Conservation (phyloP, 2,329 filamentous ascomycete genomes). For the Iodosphaeria phyllophila region DNA sequence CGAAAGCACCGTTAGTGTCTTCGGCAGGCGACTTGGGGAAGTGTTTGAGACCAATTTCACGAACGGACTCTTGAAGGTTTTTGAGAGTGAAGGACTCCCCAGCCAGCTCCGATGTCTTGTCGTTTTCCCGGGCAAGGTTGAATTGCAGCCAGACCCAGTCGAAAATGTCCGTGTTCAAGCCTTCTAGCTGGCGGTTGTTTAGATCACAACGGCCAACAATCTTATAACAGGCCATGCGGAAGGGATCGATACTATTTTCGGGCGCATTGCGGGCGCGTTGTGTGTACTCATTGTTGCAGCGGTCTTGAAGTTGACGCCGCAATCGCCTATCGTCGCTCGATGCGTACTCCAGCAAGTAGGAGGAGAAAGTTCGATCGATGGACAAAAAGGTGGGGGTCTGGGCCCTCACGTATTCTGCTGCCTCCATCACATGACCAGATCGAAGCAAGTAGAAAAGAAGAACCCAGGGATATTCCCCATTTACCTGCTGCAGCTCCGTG, state of each 20-base stretch:
- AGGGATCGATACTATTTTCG: slow-evolving; percentile 79
- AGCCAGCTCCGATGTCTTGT: slow-evolving; percentile 43
- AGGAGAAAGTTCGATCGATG: slow-evolving; percentile 76
- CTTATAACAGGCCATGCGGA: slow-evolving; percentile 95
- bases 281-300: slow-evolving; percentile 78
- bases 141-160: slow-evolving; percentile 60
- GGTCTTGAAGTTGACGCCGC: slow-evolving; percentile 61
- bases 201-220: slow-evolving; percentile 69
- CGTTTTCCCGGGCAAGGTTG: slow-evolving; percentile 47
- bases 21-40: slow-evolving; percentile 71
- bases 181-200: slow-evolving; percentile 42
- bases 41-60: slow-evolving; percentile 78
- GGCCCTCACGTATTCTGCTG: slow-evolving; percentile 67
- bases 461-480: slow-evolving; percentile 80
- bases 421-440: slow-evolving; percentile 68
- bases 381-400: slow-evolving; percentile 70
- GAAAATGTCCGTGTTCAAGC: slow-evolving; percentile 43
- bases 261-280: slow-evolving; percentile 70
- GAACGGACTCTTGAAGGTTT: slow-evolving; percentile 61
- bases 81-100: slow-evolving; percentile 45
- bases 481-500: slow-evolving; percentile 59
- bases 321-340: slow-evolving; percentile 60
- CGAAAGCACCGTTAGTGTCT: slow-evolving; percentile 55
- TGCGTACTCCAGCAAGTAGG: slow-evolving; percentile 73
- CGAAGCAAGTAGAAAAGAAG: slow-evolving; percentile 83